Evolutionary conservation across 2,329 filamentous ascomycete genomes (phyloP).

Genomic region (Penicillium sp.): DNA sequence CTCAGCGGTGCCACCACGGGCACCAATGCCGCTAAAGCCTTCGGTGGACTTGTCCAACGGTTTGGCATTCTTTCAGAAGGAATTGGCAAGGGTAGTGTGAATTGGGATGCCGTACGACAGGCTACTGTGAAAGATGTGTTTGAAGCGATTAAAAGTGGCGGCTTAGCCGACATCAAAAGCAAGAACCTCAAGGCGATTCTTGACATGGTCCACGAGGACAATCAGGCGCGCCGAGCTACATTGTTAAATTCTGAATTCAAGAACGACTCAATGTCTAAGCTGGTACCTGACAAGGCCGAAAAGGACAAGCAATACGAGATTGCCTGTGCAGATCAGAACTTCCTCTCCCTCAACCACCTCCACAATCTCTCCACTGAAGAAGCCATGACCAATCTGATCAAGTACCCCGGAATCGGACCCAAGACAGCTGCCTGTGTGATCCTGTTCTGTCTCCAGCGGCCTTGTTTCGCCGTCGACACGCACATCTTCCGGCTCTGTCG

Average conservation of each 20-base stretch:
- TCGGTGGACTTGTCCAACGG: slow-evolving; percentile 61
- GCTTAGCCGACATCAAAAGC: slow-evolving; percentile 68
- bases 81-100: slow-evolving; percentile 67
- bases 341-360: slow-evolving; percentile 64
- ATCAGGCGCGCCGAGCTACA: slow-evolving; percentile 55
- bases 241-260: slow-evolving; percentile 48
- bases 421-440: slow-evolving; percentile 65
- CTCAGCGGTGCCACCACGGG: slow-evolving; percentile 61
- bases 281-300: slow-evolving; percentile 38
- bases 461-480: slow-evolving; percentile 64
- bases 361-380: slow-evolving; percentile 56
- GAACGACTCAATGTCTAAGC: slow-evolving; percentile 19
- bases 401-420: slow-evolving; percentile 63
- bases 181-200: slow-evolving; percentile 71
- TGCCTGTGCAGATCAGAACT: slow-evolving; percentile 54
- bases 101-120: slow-evolving; percentile 69
- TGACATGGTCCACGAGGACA: slow-evolving; percentile 68
- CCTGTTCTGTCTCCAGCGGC: slow-evolving; percentile 63
- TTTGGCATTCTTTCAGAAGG: slow-evolving; percentile 64
- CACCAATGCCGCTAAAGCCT: slow-evolving; percentile 63
- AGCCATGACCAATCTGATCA: slow-evolving; percentile 57
- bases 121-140: slow-evolving; percentile 61
- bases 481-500: slow-evolving; percentile 63
- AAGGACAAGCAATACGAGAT: slow-evolving; percentile 59
- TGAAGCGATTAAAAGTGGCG: slow-evolving; percentile 67